Percentiles rank a stretch among this genome's conserved stretches.
phyloP scores from a whole-genome alignment of 2,329 filamentous ascomycete genomes.

The Ophiostoma quercus region DNA sequence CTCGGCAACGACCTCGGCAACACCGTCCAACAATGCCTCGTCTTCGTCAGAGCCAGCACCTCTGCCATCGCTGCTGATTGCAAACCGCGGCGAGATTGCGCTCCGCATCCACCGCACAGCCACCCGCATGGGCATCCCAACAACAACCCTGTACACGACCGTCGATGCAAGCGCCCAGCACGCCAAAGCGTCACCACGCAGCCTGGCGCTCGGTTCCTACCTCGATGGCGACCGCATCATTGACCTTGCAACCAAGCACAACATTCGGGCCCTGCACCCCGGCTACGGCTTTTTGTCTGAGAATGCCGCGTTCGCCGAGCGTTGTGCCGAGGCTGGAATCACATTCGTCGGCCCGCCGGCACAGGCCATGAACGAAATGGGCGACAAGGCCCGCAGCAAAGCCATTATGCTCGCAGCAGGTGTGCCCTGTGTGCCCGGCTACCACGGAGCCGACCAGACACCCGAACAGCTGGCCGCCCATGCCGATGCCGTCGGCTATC shows the following conservation, averaged over 20 bases:
- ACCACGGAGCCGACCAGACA: constrained; percentile 82
- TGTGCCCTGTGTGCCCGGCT: constrained; percentile 93
- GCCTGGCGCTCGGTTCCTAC: constrained; percentile 81
- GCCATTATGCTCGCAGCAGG: constrained; percentile 95
- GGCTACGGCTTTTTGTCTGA: constrained; percentile 96
- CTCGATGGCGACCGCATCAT: constrained; percentile 93
- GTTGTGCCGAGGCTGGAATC: constrained; percentile 83
- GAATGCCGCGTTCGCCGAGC: constrained; percentile 82
- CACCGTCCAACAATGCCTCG: constrained; percentile 29
- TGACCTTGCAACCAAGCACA: constrained; percentile 74
- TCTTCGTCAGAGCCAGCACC: constrained; percentile 33
- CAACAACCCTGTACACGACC: constrained; percentile 92
- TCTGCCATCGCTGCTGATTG: constrained; percentile 73
- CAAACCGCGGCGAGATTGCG: constrained; percentile 95
- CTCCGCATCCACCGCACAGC: constrained; percentile 88
- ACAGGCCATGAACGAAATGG: constrained; percentile 80
- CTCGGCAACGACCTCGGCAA: constrained; percentile 17
- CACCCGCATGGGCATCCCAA: constrained; percentile 79
- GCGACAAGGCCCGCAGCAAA: constrained; percentile 87
- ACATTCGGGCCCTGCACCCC: constrained; percentile 87
- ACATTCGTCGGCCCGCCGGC: constrained; percentile 91
- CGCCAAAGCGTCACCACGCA: constrained; percentile 75
- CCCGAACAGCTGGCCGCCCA: constrained; percentile 52
- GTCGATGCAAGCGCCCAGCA: constrained; percentile 85
- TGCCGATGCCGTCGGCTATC: constrained; percentile 64